These are phyloP conservation scores for Sporothrix luriei DNA, from an alignment of 2,329 filamentous ascomycete genomes.

Conservation along the genomic window DNA sequence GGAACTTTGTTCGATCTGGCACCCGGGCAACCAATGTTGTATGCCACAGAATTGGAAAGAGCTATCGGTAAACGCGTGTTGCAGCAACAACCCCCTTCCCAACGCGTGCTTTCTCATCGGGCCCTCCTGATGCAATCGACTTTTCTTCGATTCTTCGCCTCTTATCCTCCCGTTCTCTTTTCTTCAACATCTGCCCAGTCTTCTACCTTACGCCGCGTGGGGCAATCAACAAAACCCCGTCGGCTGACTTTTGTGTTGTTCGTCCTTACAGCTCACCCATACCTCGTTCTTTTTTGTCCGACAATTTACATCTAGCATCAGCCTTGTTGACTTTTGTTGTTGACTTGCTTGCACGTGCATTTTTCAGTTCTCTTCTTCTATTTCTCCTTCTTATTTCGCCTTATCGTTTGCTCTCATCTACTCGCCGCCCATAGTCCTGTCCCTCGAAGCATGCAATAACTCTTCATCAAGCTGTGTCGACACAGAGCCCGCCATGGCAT, in stretches of 20 bases:
- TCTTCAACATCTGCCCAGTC: slow-evolving; percentile 8
- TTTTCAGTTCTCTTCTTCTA: background rate
- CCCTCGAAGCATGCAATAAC: slow-evolving; percentile 30
- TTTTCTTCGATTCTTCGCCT: slow-evolving; percentile 16
- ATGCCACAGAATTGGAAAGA: slow-evolving; percentile 30
- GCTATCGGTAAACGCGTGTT: slow-evolving; percentile 29
- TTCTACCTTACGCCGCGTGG: slow-evolving; percentile 16
- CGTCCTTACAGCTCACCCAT: slow-evolving; percentile 8
- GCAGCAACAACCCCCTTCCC: slow-evolving; percentile 25
- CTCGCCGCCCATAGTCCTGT: slow-evolving; percentile 9
- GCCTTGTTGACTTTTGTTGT: slow-evolving; percentile 18
- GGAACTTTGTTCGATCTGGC: slow-evolving; percentile 4
- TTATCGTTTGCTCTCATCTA: background rate
- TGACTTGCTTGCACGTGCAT: slow-evolving; percentile 10
- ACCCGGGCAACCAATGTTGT: slow-evolving; percentile 32
- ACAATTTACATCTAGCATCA: background rate
- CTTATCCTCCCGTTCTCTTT: slow-evolving; percentile 5
- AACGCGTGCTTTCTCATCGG: slow-evolving; percentile 25
- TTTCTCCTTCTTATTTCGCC: background rate
- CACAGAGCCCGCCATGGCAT: slow-evolving; percentile 37
- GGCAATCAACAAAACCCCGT: slow-evolving; percentile 20
- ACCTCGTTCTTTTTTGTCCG: slow-evolving; percentile 15
- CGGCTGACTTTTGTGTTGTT: background rate
- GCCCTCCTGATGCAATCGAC: background rate
- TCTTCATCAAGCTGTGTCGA: background rate